Base-by-base conservation (phyloP, 495 filamentous ascomycete genomes). In the Aspergillus haitiensis region DNA sequence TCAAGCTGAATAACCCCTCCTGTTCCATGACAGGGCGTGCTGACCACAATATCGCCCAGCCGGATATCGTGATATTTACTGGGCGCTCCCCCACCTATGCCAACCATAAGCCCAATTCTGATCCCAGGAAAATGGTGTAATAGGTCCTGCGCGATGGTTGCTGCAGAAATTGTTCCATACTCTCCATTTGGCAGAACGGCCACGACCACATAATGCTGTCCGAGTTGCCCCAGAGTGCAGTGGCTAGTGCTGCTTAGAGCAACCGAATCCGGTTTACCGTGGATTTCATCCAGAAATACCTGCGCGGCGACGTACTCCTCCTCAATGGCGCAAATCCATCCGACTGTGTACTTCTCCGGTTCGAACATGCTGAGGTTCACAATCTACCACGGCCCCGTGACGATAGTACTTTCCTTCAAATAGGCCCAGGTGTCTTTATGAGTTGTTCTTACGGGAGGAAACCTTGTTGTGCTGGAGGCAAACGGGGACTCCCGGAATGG, bases 161-260 rank as follows among this genome's bases (percentile, higher is more conserved):
- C 66, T 3, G 77, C 76, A 34, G 72, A 67, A 32, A 63, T 65
- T n/a, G 52, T 77, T 7, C 81, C 79, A 54, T 76, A 71, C 12
- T 70, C 49, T 5, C 73, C 76, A 18, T 60, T 55, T 11, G 81
- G 44, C 13, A 46, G 67, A 52, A 64, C 75, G 37, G 67, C 69
- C 61, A 78, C 67, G 7, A 79, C 78, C 5, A 83, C 61, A 58
- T 77, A 69, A 60, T 82, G 76, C 27, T 64, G 64, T 8, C 70
- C 70, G 37, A 81, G 76, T 55, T 64, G 66, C n/a, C 78, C 79
- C 6, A 81, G 52, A 0, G 60, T 71, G 55, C 79, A 82, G 12
- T 63, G 55, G 55, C 80, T 80, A 16, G 62, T 34, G 58, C 79
- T 61, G 34, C 60, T 21, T 32, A 47, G 15, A 47, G 58, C 51